These are phyloP conservation scores for Termitomyces sp. DNA, from an alignment of 768 basidiomycete species.

Conservation along the genomic window DNA sequence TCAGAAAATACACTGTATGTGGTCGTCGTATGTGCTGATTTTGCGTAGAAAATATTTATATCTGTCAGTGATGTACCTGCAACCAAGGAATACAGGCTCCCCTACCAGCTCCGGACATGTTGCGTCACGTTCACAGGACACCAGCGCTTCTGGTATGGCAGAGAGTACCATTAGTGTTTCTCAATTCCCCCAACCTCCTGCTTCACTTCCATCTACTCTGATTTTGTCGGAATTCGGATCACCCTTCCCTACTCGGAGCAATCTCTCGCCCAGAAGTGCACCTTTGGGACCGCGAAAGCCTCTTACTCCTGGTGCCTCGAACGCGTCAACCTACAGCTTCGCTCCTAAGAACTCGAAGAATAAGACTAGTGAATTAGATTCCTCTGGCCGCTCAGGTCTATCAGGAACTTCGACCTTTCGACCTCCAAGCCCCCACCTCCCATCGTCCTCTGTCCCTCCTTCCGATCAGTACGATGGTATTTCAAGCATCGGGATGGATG, in stretches of 20 bases:
- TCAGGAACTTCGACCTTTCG: constrained; percentile 2
- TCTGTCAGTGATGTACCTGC: constrained; percentile 14
- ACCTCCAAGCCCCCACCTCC: constrained; percentile 10
- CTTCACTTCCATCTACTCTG: constrained; percentile 42
- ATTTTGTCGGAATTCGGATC: constrained; percentile 29
- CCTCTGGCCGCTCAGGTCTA: constrained; percentile 6
- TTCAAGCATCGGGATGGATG: constrained; percentile 53
- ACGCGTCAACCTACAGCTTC: not conserved
- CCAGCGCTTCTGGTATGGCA: constrained; percentile 54
- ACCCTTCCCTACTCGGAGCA: constrained; percentile 22
- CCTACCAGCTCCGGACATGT: constrained; percentile 27
- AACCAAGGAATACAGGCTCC: constrained; percentile 15
- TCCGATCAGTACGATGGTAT: constrained; percentile 63
- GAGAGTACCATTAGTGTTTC: constrained; percentile 56
- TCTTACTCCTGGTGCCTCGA: constrained; percentile 5
- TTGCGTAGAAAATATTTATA: not conserved
- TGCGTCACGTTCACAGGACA: constrained; percentile 40
- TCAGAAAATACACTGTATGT: constrained; percentile 8
- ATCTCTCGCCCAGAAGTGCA: constrained; percentile 22
- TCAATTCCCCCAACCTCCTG: constrained; percentile 53
- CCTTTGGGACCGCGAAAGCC: constrained; percentile 13
- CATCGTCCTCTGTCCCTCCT: constrained; percentile 30
- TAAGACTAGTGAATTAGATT: constrained; percentile 3
- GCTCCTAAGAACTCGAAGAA: constrained; percentile 1
- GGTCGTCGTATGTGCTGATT: not conserved